Base-by-base conservation (phyloP, 192 early-diverging fungal species). In the Bifiguratus adelaidae region DNA sequence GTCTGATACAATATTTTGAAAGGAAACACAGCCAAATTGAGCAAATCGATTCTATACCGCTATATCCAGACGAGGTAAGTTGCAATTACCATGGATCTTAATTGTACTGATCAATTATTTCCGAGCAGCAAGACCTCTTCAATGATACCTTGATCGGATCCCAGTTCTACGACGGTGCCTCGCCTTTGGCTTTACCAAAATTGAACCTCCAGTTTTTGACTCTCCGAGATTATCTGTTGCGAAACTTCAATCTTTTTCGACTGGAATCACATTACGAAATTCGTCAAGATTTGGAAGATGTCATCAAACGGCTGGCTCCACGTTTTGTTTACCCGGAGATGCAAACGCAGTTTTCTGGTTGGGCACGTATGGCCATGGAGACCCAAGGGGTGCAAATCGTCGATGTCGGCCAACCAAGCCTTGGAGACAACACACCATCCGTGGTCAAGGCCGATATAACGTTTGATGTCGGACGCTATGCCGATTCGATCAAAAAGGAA, bases 181-280 rank as follows among this genome's bases (percentile, higher is more conserved):
- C 61, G n/a, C 74, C 75, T 11, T 50, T 80, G 12, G 74, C 86
- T 1, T 59, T 92, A 4, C 96, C 96, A 3, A 92, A 93, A 56
- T 73, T 99, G 16, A 85, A 85, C 41, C 67, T 99, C 19, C 96
- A 99, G 70, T 99, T 87, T 56, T 68, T 99, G 48, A 86, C 92
- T 0, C 55, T 91, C 15, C 83, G 85, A 28, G 97, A 99, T 56
- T 97, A 96, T 61, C 57, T 99, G 34, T 61, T 80, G 13, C 77
- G 97, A 25, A 86, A 88, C 58, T 88, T 89, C 43, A 76, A 78
- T 32, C 68, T 98, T 21, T 84, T 85, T 63, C 77, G 82, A 6
- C 50, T 91, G 16, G 97, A 99, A 55, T 77, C 73, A 33, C 80
- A 81, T 1, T 84, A 77, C 47, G 88, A 80, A 36, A 87, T 99